Evolutionary conservation across 2,329 filamentous ascomycete species (phyloP), one percentile per base, ranked within the genome.

Genomic region (Diaporthe helianthi): DNA sequence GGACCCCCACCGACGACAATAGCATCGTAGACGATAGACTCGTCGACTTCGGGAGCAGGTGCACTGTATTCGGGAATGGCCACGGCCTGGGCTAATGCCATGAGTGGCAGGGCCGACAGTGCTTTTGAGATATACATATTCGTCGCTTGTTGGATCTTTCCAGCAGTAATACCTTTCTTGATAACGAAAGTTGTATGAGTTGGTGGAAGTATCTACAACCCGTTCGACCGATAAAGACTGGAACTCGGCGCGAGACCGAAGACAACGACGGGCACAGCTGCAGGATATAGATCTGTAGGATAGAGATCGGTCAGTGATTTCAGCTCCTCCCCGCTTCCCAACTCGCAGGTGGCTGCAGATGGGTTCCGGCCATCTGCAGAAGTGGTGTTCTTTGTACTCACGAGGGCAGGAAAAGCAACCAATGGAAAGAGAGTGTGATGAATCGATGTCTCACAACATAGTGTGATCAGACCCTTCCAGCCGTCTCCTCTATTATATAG

Each of bases 1-100:
- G 87, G 87, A 1, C 87, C 87, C 44, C 87, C 87, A 4, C 87
- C 87, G 6, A 89, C 79, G 46, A 89, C 79, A 51, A 89, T 82
- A 68, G 83, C 86, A 78, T 89, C 87, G 73, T 85, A 88, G 24
- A 51, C 7, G 4, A 41, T 67, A 1, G 52, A n/a, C 31, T 67
- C 64, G 7, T 61, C 58, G 19, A 61, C 41, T 61, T 66, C 51
- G 26, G 64, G 64, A 24, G 49, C 38, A 2, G 38, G 46, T 9
- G 31, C 22, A 2, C 17, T 15, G 55, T 52, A 53, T 4, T 52
- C 55, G n/a, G 54, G 66, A 22, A 51, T 17, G 10, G 36, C 47
- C 3, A 26, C 55, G 10, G 66, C 66, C 33, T 54, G 19, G 17
- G 55, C 55, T 47, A 68, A 4, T 1, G 24, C 29, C 13, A 63